Conservation (phyloP, 2,329 filamentous ascomycete genomes). For the Arthrobotrys sinensis region DNA sequence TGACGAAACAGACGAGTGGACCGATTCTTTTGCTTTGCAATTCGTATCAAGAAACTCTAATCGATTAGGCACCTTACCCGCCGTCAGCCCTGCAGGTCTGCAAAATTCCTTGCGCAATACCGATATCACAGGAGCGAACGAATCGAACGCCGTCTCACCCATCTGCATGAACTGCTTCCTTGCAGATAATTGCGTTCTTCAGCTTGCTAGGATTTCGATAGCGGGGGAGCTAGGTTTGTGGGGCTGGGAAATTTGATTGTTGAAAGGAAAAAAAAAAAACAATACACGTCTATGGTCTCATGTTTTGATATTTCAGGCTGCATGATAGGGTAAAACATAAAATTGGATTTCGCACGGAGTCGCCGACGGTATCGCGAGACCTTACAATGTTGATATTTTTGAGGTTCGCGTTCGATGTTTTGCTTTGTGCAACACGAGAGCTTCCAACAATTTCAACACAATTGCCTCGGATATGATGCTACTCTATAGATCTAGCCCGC, state of each 20-base stretch:
- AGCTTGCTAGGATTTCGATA: constrained; percentile 30
- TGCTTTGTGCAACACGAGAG: constrained; percentile 18
- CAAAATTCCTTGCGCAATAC: constrained; percentile 31
- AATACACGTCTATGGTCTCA: constrained; percentile 11
- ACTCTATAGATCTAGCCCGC: background rate
- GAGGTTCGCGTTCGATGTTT: constrained; percentile 25
- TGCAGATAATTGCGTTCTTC: constrained; percentile 55
- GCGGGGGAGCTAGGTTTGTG: constrained; percentile 15
- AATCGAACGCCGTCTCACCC: constrained; percentile 38
- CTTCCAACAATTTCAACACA: constrained; percentile 11
- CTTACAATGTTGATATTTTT: constrained; percentile 1
- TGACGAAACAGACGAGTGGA: background rate
- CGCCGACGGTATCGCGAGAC: constrained; percentile 20
- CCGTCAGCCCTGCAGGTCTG: constrained; percentile 20
- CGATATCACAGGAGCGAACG: constrained; percentile 25
- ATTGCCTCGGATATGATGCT: background rate
- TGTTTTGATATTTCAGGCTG: background rate
- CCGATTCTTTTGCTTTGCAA: background rate
- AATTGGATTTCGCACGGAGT: background rate
- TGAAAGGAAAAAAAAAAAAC: no score
- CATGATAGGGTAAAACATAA: constrained; percentile 21
- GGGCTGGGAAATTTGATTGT: constrained; percentile 1
- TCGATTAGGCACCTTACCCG: constrained; percentile 44
- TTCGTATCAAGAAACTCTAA: constrained; percentile 27
- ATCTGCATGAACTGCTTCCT: constrained; percentile 54